Percentiles rank a stretch among this genome's conserved stretches.
Conservation (phyloP, 2,329 filamentous ascomycete species). For the Phialemonium atrogriseum region DNA sequence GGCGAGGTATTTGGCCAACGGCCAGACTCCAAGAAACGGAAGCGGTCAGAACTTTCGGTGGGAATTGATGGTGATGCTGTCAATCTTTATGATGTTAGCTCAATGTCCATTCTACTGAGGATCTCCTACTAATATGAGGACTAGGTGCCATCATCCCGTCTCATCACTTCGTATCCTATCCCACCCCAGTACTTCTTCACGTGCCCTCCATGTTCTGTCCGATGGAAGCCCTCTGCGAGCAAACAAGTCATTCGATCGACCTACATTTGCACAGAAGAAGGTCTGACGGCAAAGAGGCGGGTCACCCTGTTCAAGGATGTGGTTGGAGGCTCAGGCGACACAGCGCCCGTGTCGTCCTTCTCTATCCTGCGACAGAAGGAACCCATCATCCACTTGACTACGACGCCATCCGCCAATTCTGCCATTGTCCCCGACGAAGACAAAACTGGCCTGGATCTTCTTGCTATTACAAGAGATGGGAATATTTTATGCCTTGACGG, state of each 20-base stretch:
- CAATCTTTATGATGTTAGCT: slow-evolving; percentile 56
- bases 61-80: slow-evolving; percentile 56
- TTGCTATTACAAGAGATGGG: slow-evolving; percentile 53
- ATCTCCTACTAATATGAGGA: too few relatives aligned
- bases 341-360: slow-evolving; percentile 40
- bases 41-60: slow-evolving; percentile 54
- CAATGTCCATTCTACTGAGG: slow-evolving; percentile 5
- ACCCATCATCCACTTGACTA: slow-evolving; percentile 34
- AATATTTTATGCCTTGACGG: slow-evolving; percentile 52
- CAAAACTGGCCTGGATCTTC: slow-evolving; percentile 29
- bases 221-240: slow-evolving; percentile 38
- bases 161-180: slow-evolving; percentile 60
- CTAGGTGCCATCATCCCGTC: slow-evolving; percentile 50
- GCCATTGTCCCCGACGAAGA: slow-evolving; percentile 16
- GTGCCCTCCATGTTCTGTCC: slow-evolving; percentile 51
- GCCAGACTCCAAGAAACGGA: slow-evolving; percentile 50
- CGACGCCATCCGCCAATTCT: slow-evolving; percentile 15
- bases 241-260: slow-evolving; percentile 49
- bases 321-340: slow-evolving; percentile 41
- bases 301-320: slow-evolving; percentile 53
- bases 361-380: slow-evolving; percentile 30
- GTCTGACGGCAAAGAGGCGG: slow-evolving; percentile 31
- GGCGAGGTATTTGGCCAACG: slow-evolving; percentile 54
- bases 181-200: slow-evolving; percentile 57
- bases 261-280: slow-evolving; percentile 47